Percentiles rank a stretch among this genome's conserved stretches.
Conservation (phyloP, 306 rosid genomes). For the Macrotyloma uniflorum region DNA sequence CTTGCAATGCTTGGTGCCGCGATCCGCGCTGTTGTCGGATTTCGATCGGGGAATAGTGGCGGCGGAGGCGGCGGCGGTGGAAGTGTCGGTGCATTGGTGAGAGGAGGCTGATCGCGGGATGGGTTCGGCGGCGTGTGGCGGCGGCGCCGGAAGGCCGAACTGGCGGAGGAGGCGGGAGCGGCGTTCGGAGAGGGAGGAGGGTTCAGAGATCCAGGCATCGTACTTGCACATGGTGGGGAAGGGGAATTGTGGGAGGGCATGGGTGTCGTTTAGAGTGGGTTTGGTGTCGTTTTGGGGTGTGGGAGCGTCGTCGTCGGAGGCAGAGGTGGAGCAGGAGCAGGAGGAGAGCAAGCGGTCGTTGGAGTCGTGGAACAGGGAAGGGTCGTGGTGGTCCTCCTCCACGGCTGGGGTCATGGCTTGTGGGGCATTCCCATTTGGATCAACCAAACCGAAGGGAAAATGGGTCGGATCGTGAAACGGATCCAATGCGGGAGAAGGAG, state of each 20-base stretch:
- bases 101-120: constrained; percentile 55
- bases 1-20: constrained; percentile 1
- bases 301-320: constrained; percentile 59
- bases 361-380: constrained; percentile 78
- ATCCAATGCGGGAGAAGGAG: constrained; percentile 5
- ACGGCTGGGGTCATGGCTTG: constrained; percentile 65
- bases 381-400: constrained; percentile 41
- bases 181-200: constrained; percentile 83
- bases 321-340: constrained; percentile 76
- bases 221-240: constrained; percentile 53
- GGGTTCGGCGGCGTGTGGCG: background rate
- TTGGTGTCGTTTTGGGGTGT: constrained; percentile 41
- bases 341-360: constrained; percentile 78
- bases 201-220: constrained; percentile 85
- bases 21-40: constrained; percentile 55
- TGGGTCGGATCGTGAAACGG: constrained; percentile 42
- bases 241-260: constrained; percentile 58
- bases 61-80: constrained; percentile 12
- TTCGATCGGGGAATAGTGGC: constrained; percentile 52
- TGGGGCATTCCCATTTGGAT: constrained; percentile 77
- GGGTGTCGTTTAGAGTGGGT: background rate
- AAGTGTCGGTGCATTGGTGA: constrained; percentile 39
- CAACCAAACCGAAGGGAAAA: constrained; percentile 5
- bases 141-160: constrained; percentile 68
- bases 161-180: constrained; percentile 68